Evolutionary conservation across 2,329 filamentous ascomycete genomes (phyloP), one percentile per base, ranked within the genome.

Genomic region (Talaromyces sp.): DNA sequence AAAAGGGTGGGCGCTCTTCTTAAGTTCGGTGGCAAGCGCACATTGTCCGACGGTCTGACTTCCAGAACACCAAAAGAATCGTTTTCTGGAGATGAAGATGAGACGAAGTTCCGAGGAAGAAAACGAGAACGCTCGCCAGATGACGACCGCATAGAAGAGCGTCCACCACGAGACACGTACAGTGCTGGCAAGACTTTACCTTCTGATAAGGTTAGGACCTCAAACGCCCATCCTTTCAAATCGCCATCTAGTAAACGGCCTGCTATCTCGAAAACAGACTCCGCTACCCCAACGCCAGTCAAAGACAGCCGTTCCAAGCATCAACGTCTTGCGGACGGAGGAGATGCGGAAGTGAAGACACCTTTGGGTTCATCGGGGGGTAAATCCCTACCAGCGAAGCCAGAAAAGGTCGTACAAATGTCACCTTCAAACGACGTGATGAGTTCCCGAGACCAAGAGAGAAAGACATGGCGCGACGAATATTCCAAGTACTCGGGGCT

Each of bases 1-100:
- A 76, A 75, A 56, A 75, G 76, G n/a, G 74, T 83, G 33, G 75
- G 78, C 59, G 74, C 67, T 33, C 67, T 79, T 17, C 69, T 79
- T 19, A 77, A 74, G 63, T 75, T 78, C 51, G 70, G 71, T 22
- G 69, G 69, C 40, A 76, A 75, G 63, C 69, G 63, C 53, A 75
- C 69, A 65, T 28, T 60, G 4, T 60, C 63, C 41, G 62, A n/a
- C n/a, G 52, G 40, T 35, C 5, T 43, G 51, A n/a, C 53, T 22
- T 41, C 46, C 9, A 52, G 35, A 40, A 15, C 53, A 25, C 31
- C 21, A 4, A 59, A 46, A 33, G 53, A 55, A 39, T 45, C 52
- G 4, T 25, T 56, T 43, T 58, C 57, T 33, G 53, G 33, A 4
- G 53, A 59, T 13, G 57, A 59, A 36, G 57, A 59, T 40, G 52